Evolutionary conservation across 164 flowering plant species (phyloP).

Genomic region (Pachysandra terminalis): DNA sequence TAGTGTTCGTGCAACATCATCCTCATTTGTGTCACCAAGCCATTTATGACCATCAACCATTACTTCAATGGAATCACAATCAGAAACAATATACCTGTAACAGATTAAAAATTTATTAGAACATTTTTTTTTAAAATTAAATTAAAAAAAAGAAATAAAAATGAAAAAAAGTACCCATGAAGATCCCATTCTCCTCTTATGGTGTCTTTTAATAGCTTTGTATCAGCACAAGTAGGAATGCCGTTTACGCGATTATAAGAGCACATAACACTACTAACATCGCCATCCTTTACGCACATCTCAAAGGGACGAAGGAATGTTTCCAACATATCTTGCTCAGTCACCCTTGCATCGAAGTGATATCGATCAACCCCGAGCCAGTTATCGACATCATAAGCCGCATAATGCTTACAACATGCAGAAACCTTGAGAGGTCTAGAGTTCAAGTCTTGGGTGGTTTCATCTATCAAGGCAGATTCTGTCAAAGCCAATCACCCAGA

Average conservation of each 20-base stretch:
- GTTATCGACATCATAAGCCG: slow-evolving; percentile 23
- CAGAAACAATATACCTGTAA: slow-evolving; percentile 38
- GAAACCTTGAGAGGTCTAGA: slow-evolving; percentile 20
- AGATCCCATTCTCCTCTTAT: slow-evolving; percentile 20
- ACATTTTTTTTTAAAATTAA: not conserved
- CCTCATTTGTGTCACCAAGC: slow-evolving; percentile 21
- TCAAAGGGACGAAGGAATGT: slow-evolving; percentile 20
- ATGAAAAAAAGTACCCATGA: slow-evolving; percentile 19
- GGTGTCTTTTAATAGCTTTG: slow-evolving; percentile 13
- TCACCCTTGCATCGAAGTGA: slow-evolving; percentile 19
- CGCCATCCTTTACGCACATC: slow-evolving; percentile 24
- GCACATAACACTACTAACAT: slow-evolving; percentile 23
- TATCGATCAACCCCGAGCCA: slow-evolving; percentile 18
- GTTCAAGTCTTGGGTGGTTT: slow-evolving; percentile 5
- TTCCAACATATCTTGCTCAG: slow-evolving; percentile 19
- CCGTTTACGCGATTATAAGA: slow-evolving; percentile 23
- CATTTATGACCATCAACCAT: slow-evolving; percentile 25
- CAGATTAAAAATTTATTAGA: no score
- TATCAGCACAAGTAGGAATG: slow-evolving; percentile 19
- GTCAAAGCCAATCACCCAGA: no score
- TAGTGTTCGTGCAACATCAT: slow-evolving; percentile 32
- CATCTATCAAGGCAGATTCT: no score
- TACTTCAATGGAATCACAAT: slow-evolving; percentile 40
- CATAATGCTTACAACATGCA: slow-evolving; percentile 24
- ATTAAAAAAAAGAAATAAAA: slow-evolving; percentile 3